Percentiles rank a stretch among this genome's conserved stretches.
Evolutionary conservation across 2,329 filamentous ascomycete species (phyloP).

Genomic region (Cladosporium sp.): DNA sequence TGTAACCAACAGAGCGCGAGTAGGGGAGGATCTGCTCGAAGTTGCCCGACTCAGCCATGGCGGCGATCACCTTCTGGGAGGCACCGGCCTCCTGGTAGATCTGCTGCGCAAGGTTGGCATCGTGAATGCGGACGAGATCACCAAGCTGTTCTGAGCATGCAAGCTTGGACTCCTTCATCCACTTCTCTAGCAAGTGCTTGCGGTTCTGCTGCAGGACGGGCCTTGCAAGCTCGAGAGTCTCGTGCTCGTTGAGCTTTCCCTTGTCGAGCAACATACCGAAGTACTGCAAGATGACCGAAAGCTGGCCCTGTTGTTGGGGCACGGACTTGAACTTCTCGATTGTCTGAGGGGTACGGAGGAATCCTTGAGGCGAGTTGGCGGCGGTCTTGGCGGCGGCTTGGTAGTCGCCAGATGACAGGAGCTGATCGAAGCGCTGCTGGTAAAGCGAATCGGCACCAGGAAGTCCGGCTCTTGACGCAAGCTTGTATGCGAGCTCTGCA

Average conservation of each 20-base stretch:
- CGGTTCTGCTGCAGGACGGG: slow-evolving; percentile 91
- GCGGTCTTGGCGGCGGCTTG: slow-evolving; percentile 91
- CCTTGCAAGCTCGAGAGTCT: slow-evolving; percentile 89
- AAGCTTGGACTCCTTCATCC: slow-evolving; percentile 94
- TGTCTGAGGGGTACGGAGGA: slow-evolving; percentile 89
- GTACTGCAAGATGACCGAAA: slow-evolving; percentile 94
- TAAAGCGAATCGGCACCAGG: slow-evolving; percentile 94
- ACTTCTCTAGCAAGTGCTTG: slow-evolving; percentile 96
- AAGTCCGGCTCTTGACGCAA: slow-evolving; percentile 90
- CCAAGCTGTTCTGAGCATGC: slow-evolving; percentile 95
- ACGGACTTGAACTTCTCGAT: slow-evolving; percentile 94
- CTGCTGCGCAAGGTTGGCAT: slow-evolving; percentile 80
- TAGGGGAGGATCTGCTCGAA: slow-evolving; percentile 97
- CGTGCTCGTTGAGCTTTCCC: slow-evolving; percentile 86
- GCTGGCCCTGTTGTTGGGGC: slow-evolving; percentile 76
- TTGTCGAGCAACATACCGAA: slow-evolving; percentile 97
- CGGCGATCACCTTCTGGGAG: slow-evolving; percentile 90
- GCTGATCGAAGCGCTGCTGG: slow-evolving; percentile 85
- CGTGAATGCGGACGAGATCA: slow-evolving; percentile 87
- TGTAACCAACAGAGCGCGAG: slow-evolving; percentile 79
- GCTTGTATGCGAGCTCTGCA: slow-evolving; percentile 88
- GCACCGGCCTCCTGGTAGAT: slow-evolving; percentile 92
- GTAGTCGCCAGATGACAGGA: slow-evolving; percentile 79
- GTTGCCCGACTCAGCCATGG: slow-evolving; percentile 91
- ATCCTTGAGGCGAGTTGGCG: slow-evolving; percentile 92